phyloP scores from a whole-genome alignment of 805 yeast genomes.

The Ogataea allantospora region DNA sequence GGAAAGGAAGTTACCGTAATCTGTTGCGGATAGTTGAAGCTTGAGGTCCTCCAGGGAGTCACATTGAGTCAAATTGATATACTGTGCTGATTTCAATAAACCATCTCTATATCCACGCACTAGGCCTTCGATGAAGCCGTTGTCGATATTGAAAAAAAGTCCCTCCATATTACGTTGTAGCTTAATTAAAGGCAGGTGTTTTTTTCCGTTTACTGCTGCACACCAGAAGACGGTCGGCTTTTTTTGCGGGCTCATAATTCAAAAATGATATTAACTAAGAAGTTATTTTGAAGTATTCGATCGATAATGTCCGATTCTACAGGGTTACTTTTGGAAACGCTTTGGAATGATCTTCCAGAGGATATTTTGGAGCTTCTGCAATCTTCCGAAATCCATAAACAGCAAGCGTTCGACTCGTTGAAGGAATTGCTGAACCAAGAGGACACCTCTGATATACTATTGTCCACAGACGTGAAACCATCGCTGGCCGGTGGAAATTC shows the following conservation, averaged over 20 bases:
- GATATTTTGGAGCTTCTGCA: constrained; percentile 26
- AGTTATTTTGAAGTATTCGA: neutral
- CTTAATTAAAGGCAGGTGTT: constrained; percentile 6
- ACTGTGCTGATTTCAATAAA: constrained; percentile 71
- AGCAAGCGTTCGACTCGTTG: constrained; percentile 35
- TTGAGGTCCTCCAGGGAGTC: constrained; percentile 92
- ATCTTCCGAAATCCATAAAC: constrained; percentile 34
- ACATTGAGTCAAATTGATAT: constrained; percentile 91
- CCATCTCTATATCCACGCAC: constrained; percentile 94
- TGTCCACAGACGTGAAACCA: constrained; percentile 27
- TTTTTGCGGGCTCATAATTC: constrained; percentile 12
- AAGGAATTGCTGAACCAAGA: constrained; percentile 39
- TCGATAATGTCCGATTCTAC: constrained; percentile 11
- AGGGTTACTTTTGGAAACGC: constrained; percentile 37
- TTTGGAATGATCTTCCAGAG: constrained; percentile 28
- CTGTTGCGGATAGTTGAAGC: constrained; percentile 91
- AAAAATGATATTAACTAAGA: neutral
- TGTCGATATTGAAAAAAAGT: constrained; percentile 80
- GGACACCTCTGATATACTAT: constrained; percentile 40
- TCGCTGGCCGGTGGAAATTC: constrained; percentile 21
- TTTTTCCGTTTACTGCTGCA: constrained; percentile 7
- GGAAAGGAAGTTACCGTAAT: constrained; percentile 87
- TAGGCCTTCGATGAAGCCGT: constrained; percentile 90
- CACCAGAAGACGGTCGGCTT: constrained; percentile 9
- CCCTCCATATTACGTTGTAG: constrained; percentile 74